Conservation (phyloP, 176 grass and related monocot species). For the Secale cereale region DNA sequence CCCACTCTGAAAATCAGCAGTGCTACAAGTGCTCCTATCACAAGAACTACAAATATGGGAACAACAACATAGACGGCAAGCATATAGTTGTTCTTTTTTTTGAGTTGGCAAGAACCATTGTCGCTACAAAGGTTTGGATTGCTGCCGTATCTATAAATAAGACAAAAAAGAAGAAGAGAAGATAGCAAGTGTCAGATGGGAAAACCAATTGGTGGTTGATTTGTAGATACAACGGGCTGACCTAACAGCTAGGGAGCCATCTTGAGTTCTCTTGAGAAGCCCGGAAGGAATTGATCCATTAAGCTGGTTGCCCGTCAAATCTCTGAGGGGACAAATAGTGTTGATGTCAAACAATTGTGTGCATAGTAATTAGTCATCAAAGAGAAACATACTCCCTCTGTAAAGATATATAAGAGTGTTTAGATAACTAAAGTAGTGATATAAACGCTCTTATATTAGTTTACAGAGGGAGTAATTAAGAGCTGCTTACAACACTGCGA, state of each 20-base stretch:
- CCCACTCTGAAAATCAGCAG: conserved; percentile 8
- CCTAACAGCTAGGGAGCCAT: conserved; percentile 36
- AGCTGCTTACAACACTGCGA: no score
- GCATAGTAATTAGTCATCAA: background rate
- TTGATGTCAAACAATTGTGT: background rate
- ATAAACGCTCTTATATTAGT: no score
- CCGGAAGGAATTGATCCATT: conserved; percentile 41
- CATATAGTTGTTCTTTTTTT: conserved; percentile 23
- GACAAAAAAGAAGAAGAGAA: background rate
- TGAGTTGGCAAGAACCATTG: conserved; percentile 25
- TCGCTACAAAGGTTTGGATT: conserved; percentile 36
- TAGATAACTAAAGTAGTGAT: no score
- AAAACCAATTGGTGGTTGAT: background rate
- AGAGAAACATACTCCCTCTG: no score
- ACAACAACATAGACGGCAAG: conserved; percentile 37
- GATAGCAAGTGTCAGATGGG: background rate
- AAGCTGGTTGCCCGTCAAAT: conserved; percentile 49
- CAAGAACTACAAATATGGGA: conserved; percentile 10
- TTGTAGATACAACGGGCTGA: background rate
- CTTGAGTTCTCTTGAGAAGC: conserved; percentile 38
- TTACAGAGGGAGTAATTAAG: no score
- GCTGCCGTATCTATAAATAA: conserved; percentile 13
- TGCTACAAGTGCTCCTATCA: conserved; percentile 1
- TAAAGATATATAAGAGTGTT: no score
- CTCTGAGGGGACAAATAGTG: conserved; percentile 17